These are phyloP conservation scores for Penicillium coffeae DNA, from an alignment of 495 filamentous ascomycete genomes.

Conservation along the genomic window DNA sequence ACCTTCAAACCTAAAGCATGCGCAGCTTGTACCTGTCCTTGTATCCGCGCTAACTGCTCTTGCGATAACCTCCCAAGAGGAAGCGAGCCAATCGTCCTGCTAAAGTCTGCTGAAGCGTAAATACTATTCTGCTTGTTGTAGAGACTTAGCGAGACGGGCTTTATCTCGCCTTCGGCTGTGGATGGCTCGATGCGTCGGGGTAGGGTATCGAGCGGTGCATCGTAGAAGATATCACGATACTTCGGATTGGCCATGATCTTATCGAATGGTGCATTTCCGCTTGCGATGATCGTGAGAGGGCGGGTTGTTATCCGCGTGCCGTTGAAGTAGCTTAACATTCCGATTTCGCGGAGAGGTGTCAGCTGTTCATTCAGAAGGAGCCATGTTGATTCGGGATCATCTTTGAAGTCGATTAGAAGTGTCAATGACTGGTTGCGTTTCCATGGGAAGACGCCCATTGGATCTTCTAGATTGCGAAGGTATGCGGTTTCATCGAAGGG, in stretches of 20 bases:
- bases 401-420: constrained; percentile 35
- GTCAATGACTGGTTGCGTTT: constrained; percentile 22
- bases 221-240: constrained; percentile 64
- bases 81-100: constrained; percentile 30
- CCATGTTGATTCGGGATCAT: constrained; percentile 42
- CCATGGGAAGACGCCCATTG: constrained; percentile 57
- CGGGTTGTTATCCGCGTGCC: constrained; percentile 39
- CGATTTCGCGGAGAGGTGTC: constrained; percentile 50
- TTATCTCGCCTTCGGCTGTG: neutral
- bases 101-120: constrained; percentile 44
- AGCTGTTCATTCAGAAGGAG: constrained; percentile 45
- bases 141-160: too few relatives aligned
- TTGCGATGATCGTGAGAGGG: constrained; percentile 67
- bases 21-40: constrained; percentile 55
- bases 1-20: constrained; percentile 56
- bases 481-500: too few relatives aligned
- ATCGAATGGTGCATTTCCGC: constrained; percentile 57
- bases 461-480: too few relatives aligned
- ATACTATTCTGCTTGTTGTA: constrained; percentile 34
- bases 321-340: constrained; percentile 57
- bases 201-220: constrained; percentile 53
- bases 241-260: constrained; percentile 34
- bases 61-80: constrained; percentile 28
- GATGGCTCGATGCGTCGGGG: neutral
- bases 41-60: constrained; percentile 52